These are phyloP conservation scores for Cryphonectria radicalis DNA, from an alignment of 2,329 filamentous ascomycete genomes.

Conservation along the genomic window DNA sequence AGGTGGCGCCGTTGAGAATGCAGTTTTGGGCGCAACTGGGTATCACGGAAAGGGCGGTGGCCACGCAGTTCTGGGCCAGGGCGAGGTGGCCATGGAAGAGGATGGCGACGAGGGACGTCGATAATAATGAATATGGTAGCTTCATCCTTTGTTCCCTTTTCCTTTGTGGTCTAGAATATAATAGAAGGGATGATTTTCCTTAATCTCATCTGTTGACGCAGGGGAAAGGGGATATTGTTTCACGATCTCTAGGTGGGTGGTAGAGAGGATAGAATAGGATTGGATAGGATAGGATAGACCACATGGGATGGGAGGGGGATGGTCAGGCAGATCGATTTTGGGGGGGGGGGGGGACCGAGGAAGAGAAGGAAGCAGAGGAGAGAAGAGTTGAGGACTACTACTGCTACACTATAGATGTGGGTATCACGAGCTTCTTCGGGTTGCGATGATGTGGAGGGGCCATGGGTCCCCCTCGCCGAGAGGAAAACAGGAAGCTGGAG, in stretches of 20 bases:
- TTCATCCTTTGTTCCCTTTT: conserved; percentile 10
- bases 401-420: not conserved
- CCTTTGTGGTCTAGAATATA: not conserved
- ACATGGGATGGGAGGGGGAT: not conserved
- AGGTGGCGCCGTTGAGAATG: conserved; percentile 37
- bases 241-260: conserved; percentile 6
- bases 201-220: not conserved
- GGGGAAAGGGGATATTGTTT: not conserved
- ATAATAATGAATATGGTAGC: conserved; percentile 13
- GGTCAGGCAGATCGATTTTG: not conserved
- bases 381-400: not conserved
- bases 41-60: conserved; percentile 36
- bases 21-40: conserved; percentile 40
- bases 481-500: not conserved
- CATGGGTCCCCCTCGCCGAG: not conserved
- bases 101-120: conserved; percentile 6
- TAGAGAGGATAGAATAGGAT: not conserved
- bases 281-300: not conserved
- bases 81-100: conserved; percentile 4
- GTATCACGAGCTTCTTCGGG: not conserved
- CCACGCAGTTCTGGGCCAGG: conserved; percentile 33
- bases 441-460: conserved; percentile 3
- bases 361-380: not conserved
- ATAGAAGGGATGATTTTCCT: not conserved
- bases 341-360: not conserved